A percentile compares a stretch with the other conserved stretches of the same genome.
Evolutionary conservation across 768 basidiomycete species (phyloP).

Genomic region (Mycena alexandri): DNA sequence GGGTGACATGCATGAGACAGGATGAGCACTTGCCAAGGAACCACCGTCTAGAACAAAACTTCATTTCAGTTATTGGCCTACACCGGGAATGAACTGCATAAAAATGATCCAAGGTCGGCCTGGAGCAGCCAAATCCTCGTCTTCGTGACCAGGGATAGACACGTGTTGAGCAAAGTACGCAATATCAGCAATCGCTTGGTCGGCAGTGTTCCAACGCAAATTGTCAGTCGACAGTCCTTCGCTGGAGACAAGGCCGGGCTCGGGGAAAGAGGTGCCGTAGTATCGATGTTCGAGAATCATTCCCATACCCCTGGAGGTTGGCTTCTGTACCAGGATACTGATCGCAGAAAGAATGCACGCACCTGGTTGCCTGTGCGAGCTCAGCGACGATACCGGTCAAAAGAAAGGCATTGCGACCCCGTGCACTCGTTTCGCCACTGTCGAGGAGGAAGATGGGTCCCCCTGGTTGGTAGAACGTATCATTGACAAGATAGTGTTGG

Average conservation of each 20-base stretch:
- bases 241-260: constrained; percentile 6
- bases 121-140: constrained; percentile 29
- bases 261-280: constrained; percentile 31
- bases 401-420: constrained; percentile 16
- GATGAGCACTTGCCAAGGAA: constrained; percentile 17
- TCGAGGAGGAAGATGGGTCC: constrained; percentile 33
- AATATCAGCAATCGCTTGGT: constrained; percentile 32
- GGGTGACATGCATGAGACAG: constrained; percentile 1
- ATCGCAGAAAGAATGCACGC: no score
- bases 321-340: not conserved
- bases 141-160: constrained; percentile 24
- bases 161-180: constrained; percentile 32
- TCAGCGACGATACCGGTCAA: constrained; percentile 28
- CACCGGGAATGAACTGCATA: constrained; percentile 5
- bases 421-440: constrained; percentile 32
- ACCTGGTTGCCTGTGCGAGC: constrained; percentile 30
- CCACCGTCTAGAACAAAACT: constrained; percentile 23
- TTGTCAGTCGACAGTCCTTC: constrained; percentile 31
- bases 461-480: constrained; percentile 32
- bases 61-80: not conserved
- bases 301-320: constrained; percentile 26
- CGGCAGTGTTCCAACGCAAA: constrained; percentile 31
- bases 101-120: constrained; percentile 32
- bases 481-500: constrained; percentile 30
- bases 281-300: constrained; percentile 32